Evolutionary conservation across 305 asterid species (phyloP), one percentile per base, ranked within the genome.

Genomic region (Coffea humblotiana): DNA sequence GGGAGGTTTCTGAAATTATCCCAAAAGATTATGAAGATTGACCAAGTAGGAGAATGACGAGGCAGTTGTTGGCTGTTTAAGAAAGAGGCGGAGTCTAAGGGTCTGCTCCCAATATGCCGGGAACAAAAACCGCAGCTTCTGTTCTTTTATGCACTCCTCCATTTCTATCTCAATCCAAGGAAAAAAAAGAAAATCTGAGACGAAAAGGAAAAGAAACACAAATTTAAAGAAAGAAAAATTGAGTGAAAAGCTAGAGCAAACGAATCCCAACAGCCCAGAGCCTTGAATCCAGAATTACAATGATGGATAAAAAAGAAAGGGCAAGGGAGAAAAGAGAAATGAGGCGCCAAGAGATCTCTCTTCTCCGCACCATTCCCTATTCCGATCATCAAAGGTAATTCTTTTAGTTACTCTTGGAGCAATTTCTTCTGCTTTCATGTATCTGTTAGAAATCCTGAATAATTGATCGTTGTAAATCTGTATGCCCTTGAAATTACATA

Each of bases 341-440:
- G 86, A 85, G 97, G 84, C 97, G 94, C 81, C 92, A 93, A 64
- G 92, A 92, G 82, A 87, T 93, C 83, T 88, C 97, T 77, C 91
- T 86, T 83, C 92, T 94, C 81, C 98, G 98, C 60, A 82, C 94
- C 23, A 86, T 92, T 84, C 97, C 97, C 8, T 95, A 89, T 84
- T 83, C 97, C 82, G 96, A 91, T 85, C 91, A 89, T 74, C 96
- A 89, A 32, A 91, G 98, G 98, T 88, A 61, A 6, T 23, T 10
- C 14, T 37, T 3, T 4, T 60, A 3, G 4, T 35, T 32, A 11
- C 6, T 16, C 29, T 18, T 74, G 23, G 1, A 13, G 6, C 1
- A 19, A 19, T 75, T 40, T 40, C 6, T 35, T 25, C 0, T 40
- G 10, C 27, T 61, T 60, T 64, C 11, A 9, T 32, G 11, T 37